Base-by-base conservation (phyloP, 805 yeast genomes). In the Suhomyces sp. region DNA sequence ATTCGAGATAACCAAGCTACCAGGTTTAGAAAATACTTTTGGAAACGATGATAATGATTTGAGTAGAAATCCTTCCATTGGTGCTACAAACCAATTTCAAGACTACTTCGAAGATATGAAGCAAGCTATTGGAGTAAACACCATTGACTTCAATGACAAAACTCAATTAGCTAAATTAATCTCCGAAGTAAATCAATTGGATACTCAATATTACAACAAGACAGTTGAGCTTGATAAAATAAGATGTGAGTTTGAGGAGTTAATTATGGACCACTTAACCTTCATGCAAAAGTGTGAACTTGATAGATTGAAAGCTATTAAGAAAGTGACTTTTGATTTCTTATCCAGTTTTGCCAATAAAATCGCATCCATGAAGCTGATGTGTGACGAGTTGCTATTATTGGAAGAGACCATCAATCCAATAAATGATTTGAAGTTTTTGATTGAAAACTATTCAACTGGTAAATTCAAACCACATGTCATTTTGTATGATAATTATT, bases 271-370 rank as follows among this genome's bases (percentile, higher is more conserved):
- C 59, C 92, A 88, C 63, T 72, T 86, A 48, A 70, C 84, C 22
- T 88, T 86, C 65, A 83, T 90, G 88, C 93, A 89, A 65, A 81
- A 85, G 60, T 89, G 94, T 71, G 96, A 90, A 69, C 67, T 81
- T 35, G 96, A 90, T 69, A 79, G 97, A 57, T 73, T 88, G 54
- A 78, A 79, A 57, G 94, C 94, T 0, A 72, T 90, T 55, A 88
- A 89, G 66, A 86, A 87, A 54, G 92, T 85, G 1, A 80, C 87
- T 9, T 76, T 83, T 49, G 96, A 89, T 65, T 88, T 87, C 59
- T 72, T 87, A 22, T 83, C 90, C 0, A 77, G 87, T 2, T 74
- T 88, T 35, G 78, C 89, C 36, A 84, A 83, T 61, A 83, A 80
- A 48, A 77, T 85, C 36, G 77, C 84, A 4, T 72, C 80, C 2